A percentile compares a stretch with the other conserved stretches of the same genome.
phyloP scores from a whole-genome alignment of 2,329 filamentous ascomycete genomes.

The Epichloe sibirici region DNA sequence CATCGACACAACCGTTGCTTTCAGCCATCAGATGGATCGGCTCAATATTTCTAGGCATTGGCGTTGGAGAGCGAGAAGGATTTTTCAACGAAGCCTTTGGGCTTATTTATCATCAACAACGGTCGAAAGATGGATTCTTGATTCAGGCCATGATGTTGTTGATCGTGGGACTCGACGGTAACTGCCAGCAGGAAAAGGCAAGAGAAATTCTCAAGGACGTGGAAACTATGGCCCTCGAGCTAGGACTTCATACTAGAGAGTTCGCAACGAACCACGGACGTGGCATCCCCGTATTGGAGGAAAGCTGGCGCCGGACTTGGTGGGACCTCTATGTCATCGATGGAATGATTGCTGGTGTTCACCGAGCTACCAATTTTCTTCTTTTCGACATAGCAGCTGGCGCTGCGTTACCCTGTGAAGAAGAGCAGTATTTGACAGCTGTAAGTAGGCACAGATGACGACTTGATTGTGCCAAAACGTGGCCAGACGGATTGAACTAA shows the following conservation, averaged over 20 bases:
- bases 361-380: slow-evolving; percentile 57
- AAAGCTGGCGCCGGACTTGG: slow-evolving; percentile 82
- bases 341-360: slow-evolving; percentile 72
- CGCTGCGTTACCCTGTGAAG: slow-evolving; percentile 70
- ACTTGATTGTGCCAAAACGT: not conserved
- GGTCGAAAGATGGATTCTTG: slow-evolving; percentile 44
- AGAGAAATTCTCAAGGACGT: slow-evolving; percentile 54
- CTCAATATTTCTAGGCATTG: slow-evolving; percentile 40
- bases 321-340: slow-evolving; percentile 78
- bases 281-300: slow-evolving; percentile 57
- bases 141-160: slow-evolving; percentile 71
- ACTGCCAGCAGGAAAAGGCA: slow-evolving; percentile 57
- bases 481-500: slow-evolving; percentile 2
- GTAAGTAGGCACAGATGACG: slow-evolving; percentile 26
- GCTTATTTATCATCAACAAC: slow-evolving; percentile 33
- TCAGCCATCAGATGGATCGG: slow-evolving; percentile 45
- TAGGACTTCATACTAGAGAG: slow-evolving; percentile 59
- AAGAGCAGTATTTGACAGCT: slow-evolving; percentile 53
- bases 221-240: slow-evolving; percentile 59
- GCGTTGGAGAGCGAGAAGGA: slow-evolving; percentile 27
- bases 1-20: slow-evolving; percentile 34
- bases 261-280: slow-evolving; percentile 54
- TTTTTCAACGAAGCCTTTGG: slow-evolving; percentile 48
- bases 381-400: slow-evolving; percentile 55
- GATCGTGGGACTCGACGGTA: slow-evolving; percentile 66